Evolutionary conservation across 225 moss, liverwort and hornwort species (phyloP).

Genomic region (Physcomitrium patens): DNA sequence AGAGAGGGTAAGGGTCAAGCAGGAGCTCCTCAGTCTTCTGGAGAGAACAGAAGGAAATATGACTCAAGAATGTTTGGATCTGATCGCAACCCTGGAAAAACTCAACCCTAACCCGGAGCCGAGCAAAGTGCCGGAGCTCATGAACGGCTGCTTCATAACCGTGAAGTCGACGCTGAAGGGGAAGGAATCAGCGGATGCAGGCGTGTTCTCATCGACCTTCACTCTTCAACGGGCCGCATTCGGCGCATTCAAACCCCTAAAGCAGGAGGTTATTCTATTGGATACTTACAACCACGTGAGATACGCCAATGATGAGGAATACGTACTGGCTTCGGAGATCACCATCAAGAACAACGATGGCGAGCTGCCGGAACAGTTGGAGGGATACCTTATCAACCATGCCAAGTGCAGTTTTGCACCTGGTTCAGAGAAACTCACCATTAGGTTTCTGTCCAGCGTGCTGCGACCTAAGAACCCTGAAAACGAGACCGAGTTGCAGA

Average conservation of each 20-base stretch:
- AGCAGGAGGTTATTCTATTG: conserved; percentile 40
- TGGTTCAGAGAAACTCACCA: conserved; percentile 28
- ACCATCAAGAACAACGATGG: conserved; percentile 39
- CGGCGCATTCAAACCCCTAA: conserved; percentile 53
- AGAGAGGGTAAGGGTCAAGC: conserved; percentile 27
- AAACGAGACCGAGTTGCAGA: conserved; percentile 46
- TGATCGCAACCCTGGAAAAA: conserved; percentile 44
- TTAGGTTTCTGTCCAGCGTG: conserved; percentile 33
- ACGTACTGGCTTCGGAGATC: conserved; percentile 33
- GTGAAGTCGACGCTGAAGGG: conserved; percentile 37
- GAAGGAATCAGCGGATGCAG: conserved; percentile 33
- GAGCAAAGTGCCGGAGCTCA: conserved; percentile 35
- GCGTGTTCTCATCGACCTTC: conserved; percentile 36
- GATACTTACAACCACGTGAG: conserved; percentile 45
- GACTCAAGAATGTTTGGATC: conserved; percentile 26
- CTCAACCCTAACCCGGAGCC: conserved; percentile 49
- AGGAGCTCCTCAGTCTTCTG: conserved; percentile 39
- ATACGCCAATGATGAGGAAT: conserved; percentile 27
- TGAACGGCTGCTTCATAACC: conserved; percentile 44
- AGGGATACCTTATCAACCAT: conserved; percentile 43
- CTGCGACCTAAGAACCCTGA: conserved; percentile 49
- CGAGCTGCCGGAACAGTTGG: conserved; percentile 32
- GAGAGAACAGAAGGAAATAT: conserved; percentile 22
- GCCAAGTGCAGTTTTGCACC: conserved; percentile 23
- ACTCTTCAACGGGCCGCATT: conserved; percentile 47